Evolutionary conservation across 2,329 filamentous ascomycete genomes (phyloP).

Genomic region (Colletotrichum eremochloae): DNA sequence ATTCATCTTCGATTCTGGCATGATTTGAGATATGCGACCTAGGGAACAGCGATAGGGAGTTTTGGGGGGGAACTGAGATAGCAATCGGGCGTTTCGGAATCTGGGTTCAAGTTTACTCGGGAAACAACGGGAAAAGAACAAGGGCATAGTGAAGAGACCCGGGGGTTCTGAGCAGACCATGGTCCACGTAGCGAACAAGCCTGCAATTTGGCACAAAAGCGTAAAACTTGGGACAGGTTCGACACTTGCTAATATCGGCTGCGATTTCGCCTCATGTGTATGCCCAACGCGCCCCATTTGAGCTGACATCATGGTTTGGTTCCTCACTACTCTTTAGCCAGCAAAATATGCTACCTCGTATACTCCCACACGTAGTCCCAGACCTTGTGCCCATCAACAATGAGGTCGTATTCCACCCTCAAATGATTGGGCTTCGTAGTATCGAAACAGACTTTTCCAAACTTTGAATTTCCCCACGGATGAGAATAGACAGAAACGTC

Average conservation of each 20-base stretch:
- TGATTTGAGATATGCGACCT: constrained; percentile 24
- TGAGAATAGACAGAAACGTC: constrained; percentile 34
- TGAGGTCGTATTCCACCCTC: constrained; percentile 27
- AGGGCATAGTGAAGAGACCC: background rate
- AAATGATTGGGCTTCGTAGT: constrained; percentile 12
- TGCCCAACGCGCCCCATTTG: no score
- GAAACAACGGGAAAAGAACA: background rate
- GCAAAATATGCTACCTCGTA: background rate
- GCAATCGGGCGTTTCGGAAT: constrained; percentile 23
- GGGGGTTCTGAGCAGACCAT: background rate
- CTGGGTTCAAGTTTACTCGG: background rate
- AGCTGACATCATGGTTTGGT: background rate
- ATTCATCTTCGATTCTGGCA: constrained; percentile 30
- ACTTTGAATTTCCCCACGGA: constrained; percentile 36
- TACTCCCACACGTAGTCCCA: constrained; percentile 34
- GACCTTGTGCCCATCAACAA: constrained; percentile 20
- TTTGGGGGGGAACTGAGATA: background rate
- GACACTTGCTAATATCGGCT: background rate
- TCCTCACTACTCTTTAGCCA: background rate
- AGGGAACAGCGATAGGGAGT: constrained; percentile 28
- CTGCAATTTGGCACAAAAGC: background rate
- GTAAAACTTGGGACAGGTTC: no score
- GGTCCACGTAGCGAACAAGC: background rate
- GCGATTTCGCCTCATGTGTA: background rate
- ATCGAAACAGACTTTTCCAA: constrained; percentile 22